Conservation (phyloP, 257 asterid genomes). For the Gardenia jasminoides region DNA sequence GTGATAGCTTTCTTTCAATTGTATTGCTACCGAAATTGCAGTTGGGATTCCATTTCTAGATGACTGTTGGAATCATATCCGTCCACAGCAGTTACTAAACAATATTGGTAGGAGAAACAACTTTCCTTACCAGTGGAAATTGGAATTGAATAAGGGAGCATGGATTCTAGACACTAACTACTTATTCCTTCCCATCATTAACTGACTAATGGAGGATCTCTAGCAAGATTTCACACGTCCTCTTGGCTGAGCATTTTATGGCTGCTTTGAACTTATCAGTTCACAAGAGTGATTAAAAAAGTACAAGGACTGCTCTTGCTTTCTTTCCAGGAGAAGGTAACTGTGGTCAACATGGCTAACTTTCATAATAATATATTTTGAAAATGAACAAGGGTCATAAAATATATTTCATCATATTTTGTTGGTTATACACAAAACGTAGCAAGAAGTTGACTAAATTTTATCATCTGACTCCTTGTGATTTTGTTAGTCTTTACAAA, state of each 20-base stretch:
- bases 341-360: not conserved
- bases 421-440: too few relatives aligned
- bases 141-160: constrained; percentile 3
- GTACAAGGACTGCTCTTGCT: not conserved
- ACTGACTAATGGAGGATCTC: constrained; percentile 25
- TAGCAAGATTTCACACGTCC: constrained; percentile 32
- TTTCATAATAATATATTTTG: too few relatives aligned
- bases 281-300: constrained; percentile 14
- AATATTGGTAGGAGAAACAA: constrained; percentile 6
- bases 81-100: constrained; percentile 39
- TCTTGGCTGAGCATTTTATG: not conserved
- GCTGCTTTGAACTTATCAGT: not conserved
- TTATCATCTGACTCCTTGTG: too few relatives aligned
- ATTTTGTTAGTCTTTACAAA: too few relatives aligned
- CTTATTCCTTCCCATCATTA: constrained; percentile 34
- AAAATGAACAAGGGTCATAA: too few relatives aligned
- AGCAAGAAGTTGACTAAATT: too few relatives aligned
- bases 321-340: not conserved
- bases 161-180: constrained; percentile 37
- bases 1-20: constrained; percentile 1
- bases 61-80: constrained; percentile 33
- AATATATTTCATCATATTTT: too few relatives aligned
- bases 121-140: constrained; percentile 5
- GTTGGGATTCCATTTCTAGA: constrained; percentile 34
- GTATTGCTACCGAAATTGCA: constrained; percentile 3